Conservation (phyloP, 495 filamentous ascomycete species). For the Tetracladium setigerum region DNA sequence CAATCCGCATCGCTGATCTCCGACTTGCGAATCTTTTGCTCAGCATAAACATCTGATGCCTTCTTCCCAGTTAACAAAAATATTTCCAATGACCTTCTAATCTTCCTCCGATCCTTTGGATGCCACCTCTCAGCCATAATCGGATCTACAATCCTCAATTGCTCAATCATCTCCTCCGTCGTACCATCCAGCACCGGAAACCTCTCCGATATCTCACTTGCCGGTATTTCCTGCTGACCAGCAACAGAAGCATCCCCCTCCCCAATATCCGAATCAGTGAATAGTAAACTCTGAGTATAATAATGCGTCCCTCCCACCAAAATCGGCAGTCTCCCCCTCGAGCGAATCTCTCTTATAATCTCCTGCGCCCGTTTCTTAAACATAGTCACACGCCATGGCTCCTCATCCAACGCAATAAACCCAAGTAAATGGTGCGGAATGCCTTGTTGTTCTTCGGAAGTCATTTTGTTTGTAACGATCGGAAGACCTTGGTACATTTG, state of each 20-base stretch:
- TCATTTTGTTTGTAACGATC: slow-evolving; percentile 92
- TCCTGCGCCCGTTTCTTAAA: slow-evolving; percentile 63
- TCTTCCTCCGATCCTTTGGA: slow-evolving; percentile 84
- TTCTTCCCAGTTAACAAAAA: slow-evolving; percentile 68
- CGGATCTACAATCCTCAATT: slow-evolving; percentile 75
- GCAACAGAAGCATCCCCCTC: slow-evolving; percentile 27
- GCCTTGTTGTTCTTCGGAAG: slow-evolving; percentile 62
- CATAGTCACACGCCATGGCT: slow-evolving; percentile 70
- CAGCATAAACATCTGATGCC: slow-evolving; percentile 82
- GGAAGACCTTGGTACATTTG: slow-evolving; percentile 92
- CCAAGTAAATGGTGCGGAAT: slow-evolving; percentile 88
- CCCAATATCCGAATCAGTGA: slow-evolving; percentile 55
- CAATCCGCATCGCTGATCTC: slow-evolving; percentile 15
- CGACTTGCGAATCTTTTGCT: slow-evolving; percentile 43
- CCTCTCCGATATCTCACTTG: slow-evolving; percentile 21
- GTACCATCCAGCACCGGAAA: slow-evolving; percentile 67
- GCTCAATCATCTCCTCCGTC: slow-evolving; percentile 61
- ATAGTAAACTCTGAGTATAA: slow-evolving; percentile 83
- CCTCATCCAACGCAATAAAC: slow-evolving; percentile 61
- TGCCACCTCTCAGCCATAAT: slow-evolving; percentile 90
- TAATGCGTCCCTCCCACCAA: slow-evolving; percentile 94
- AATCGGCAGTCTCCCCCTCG: slow-evolving; percentile 73
- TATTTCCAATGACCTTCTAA: slow-evolving; percentile 83
- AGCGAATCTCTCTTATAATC: slow-evolving; percentile 69
- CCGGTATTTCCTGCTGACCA: slow-evolving; percentile 14